Conservation (phyloP, 768 basidiomycete genomes). For the Lepiota venenata region DNA sequence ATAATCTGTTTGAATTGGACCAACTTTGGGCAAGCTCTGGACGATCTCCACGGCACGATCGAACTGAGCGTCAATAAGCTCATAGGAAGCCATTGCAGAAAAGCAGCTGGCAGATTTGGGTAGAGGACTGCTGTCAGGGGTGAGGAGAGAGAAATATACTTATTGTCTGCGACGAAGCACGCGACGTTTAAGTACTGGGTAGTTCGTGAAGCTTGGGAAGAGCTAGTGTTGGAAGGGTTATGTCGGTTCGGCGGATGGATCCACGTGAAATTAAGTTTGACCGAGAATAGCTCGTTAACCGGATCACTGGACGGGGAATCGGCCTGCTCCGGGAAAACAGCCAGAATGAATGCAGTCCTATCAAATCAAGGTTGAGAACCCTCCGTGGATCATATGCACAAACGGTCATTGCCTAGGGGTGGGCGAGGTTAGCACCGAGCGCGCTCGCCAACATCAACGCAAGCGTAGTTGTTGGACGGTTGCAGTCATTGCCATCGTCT, state of each 20-base stretch:
- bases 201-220: not conserved
- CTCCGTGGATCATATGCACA: not conserved
- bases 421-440: not conserved
- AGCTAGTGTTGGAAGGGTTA: too few species aligned
- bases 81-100: conserved; percentile 55
- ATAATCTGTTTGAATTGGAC: conserved; percentile 93
- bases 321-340: too few species aligned
- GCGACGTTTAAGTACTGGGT: not conserved
- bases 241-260: too few species aligned
- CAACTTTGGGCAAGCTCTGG: conserved; percentile 87
- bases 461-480: not conserved
- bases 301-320: too few species aligned
- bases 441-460: not conserved
- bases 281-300: too few species aligned
- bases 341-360: too few species aligned
- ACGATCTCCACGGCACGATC: conserved; percentile 94
- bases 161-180: not conserved
- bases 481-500: not conserved
- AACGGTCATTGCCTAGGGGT: too few species aligned
- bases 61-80: conserved; percentile 81
- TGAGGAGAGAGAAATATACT: not conserved
- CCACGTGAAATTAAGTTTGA: too few species aligned
- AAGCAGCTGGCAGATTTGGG: not conserved
- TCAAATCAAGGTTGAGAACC: too few species aligned
- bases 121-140: too few species aligned